A percentile compares a stretch with the other conserved stretches of the same genome.
Conservation (phyloP, 225 moss, liverwort and hornwort genomes). For the Marchantia polymorpha region DNA sequence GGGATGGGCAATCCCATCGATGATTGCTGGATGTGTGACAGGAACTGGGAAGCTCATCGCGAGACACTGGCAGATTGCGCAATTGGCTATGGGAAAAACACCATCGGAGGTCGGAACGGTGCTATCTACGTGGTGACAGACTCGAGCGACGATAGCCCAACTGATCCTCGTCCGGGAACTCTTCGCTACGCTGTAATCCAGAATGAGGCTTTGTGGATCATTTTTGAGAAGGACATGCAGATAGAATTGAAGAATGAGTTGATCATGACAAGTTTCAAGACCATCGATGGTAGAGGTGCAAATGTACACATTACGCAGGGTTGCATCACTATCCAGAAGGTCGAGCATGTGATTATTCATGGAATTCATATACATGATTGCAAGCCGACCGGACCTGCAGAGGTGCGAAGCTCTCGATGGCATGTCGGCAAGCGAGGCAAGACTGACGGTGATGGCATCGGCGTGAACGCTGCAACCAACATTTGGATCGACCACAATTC, state of each 20-base stretch:
- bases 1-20: constrained; percentile 45
- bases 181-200: constrained; percentile 66
- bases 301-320: constrained; percentile 48
- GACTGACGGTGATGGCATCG: constrained; percentile 34
- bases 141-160: constrained; percentile 44
- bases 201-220: constrained; percentile 63
- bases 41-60: constrained; percentile 38
- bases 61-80: constrained; percentile 52
- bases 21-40: constrained; percentile 49
- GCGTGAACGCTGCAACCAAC: constrained; percentile 43
- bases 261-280: constrained; percentile 76
- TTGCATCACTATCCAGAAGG: constrained; percentile 47
- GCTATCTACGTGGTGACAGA: constrained; percentile 66
- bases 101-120: constrained; percentile 62
- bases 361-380: constrained; percentile 60
- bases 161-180: constrained; percentile 54
- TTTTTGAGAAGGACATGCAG: constrained; percentile 56
- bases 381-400: constrained; percentile 54
- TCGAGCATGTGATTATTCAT: constrained; percentile 60
- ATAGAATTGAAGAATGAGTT: constrained; percentile 70
- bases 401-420: constrained; percentile 41
- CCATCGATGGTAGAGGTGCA: constrained; percentile 70
- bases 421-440: constrained; percentile 53
- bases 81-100: constrained; percentile 48
- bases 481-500: constrained; percentile 82